phyloP scores from a whole-genome alignment of 441 rosid genomes.

The Viola pubescens region DNA sequence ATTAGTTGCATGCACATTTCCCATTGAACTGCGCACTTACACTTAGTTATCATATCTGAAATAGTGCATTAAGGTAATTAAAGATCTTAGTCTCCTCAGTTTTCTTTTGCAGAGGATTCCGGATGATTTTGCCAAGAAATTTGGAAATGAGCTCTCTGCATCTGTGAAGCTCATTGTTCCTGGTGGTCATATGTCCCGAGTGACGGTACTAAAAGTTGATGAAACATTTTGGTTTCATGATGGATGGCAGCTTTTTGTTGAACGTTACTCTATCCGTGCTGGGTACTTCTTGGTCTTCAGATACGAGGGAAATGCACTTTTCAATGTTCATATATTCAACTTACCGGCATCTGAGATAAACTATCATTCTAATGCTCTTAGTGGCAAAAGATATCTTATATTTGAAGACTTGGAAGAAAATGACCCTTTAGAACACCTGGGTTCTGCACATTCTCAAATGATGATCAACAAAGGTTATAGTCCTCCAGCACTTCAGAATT shows the following conservation, averaged over 20 bases:
- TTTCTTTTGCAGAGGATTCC: conserved; percentile 80
- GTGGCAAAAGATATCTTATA: conserved; percentile 52
- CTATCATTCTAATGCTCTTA: conserved; percentile 50
- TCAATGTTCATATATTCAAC: conserved; percentile 79
- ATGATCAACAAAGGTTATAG: conserved; percentile 36
- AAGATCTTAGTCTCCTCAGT: conserved; percentile 2
- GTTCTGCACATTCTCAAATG: conserved; percentile 28
- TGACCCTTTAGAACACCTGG: conserved; percentile 41
- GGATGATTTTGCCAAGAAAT: conserved; percentile 74
- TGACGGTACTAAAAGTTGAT: conserved; percentile 66
- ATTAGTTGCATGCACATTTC: conserved; percentile 1
- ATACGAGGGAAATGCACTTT: conserved; percentile 83
- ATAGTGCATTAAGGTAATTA: not conserved
- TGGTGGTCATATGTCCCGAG: conserved; percentile 79
- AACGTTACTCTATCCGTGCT: conserved; percentile 67
- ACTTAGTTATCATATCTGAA: not conserved
- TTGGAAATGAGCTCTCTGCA: conserved; percentile 66
- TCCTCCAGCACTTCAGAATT: conserved; percentile 50
- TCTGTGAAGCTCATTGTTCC: conserved; percentile 79
- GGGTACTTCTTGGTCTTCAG: conserved; percentile 88
- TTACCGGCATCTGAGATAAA: conserved; percentile 74
- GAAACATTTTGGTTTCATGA: conserved; percentile 85
- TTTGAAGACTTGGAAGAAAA: conserved; percentile 89
- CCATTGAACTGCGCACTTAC: not conserved
- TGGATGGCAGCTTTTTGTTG: conserved; percentile 89